Evolutionary conservation across 495 filamentous ascomycete species (phyloP), one percentile per base, ranked within the genome.

Genomic region (Aspergillus bridgeri): DNA sequence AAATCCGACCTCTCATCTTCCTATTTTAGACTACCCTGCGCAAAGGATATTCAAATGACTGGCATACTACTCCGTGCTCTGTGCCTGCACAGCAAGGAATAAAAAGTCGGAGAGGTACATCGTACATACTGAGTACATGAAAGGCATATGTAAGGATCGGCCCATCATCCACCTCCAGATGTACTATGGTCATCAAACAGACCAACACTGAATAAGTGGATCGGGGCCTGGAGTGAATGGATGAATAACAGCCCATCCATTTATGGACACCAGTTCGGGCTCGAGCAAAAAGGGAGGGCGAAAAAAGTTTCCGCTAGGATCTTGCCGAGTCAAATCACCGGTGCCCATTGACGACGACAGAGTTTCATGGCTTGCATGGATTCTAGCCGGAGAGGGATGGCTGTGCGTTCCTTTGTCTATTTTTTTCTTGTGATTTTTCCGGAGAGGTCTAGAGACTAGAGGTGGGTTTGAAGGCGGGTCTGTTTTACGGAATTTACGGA

Each of bases 351-450:
- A 57, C 23, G 13, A 42, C 25, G 29, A 50, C 60, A 59, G 48
- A 49, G 52, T 59, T 38, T 59, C 60, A 63, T 62, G 56, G 60
- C 60, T 59, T 59, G 56, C 60, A 62, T 58, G 56, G 17, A 9
- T 48, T 43, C 45, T 54, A 53, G 27, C 44, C 44, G 49, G 58
- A 55, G 29, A 46, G 52, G 38, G 48, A 52, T 11, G 24, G 56
- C 42, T 29, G 56, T 58, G 50, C 42, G 44, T 47, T 47, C n/a
- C n/a, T n/a, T 47, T 47, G 17, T 1, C 3, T 47, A 20, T 17
- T 20, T 47, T 11, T 21, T 18, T 15, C 44, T 47, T 47, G 1
- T 15, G 8, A 15, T 38, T 38, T 15, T 38, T 15, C 17, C 13
- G 9, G 6, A 7, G 25, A n/a, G n/a, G n/a, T n/a, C n/a, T 29